Base-by-base conservation (phyloP, 2,329 filamentous ascomycete genomes). In the Knoxdaviesia capensis region DNA sequence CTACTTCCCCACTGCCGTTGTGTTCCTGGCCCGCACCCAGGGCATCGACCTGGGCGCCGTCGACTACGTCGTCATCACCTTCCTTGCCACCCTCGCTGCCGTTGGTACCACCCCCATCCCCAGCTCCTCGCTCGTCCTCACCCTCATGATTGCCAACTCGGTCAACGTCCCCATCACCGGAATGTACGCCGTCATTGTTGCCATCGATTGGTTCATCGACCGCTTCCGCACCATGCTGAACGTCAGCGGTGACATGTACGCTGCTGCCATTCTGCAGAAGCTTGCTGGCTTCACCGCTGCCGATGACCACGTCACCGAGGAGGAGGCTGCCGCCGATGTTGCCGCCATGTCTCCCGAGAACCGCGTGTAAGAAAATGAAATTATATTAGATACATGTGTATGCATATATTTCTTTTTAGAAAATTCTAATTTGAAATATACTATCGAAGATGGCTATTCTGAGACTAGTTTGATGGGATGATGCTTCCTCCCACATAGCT, bases 121-220 rank as follows among this genome's bases (percentile, higher is more conserved):
- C 0, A 64, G 59, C 38, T 64, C 65, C 1, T 68, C 65, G 11
- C 56, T 70, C 2, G 67, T 70, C 4, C 55, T 70, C 9, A 62
- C 62, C 3, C 55, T 68, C 47, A 68, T 71, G 64, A 69, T 70
- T 47, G 60, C 64, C 7, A 53, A 57, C 28, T 57, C 57, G 6
- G 57, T 69, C 41, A 56, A 60, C 9, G 58, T 69, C 1, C 56
- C 58, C 1, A 51, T 67, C 33, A 68, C 62, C 0, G 60, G 57
- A 11, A 68, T 68, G 64, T 69, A 64, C 47, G 66, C 61, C 28
- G 64, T 70, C 36, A 63, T 70, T 9, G 60, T 69, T 3, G 66
- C 65, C 29, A 69, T 70, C 38, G 66, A 69, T 47, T 71, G 66
- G 67, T 63, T 71, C 51, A 55, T 69, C n/a, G 68, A 71, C 52